Evolutionary conservation across 768 basidiomycete species (phyloP), one percentile per base, ranked within the genome.

Genomic region (Roridomyces roridus): DNA sequence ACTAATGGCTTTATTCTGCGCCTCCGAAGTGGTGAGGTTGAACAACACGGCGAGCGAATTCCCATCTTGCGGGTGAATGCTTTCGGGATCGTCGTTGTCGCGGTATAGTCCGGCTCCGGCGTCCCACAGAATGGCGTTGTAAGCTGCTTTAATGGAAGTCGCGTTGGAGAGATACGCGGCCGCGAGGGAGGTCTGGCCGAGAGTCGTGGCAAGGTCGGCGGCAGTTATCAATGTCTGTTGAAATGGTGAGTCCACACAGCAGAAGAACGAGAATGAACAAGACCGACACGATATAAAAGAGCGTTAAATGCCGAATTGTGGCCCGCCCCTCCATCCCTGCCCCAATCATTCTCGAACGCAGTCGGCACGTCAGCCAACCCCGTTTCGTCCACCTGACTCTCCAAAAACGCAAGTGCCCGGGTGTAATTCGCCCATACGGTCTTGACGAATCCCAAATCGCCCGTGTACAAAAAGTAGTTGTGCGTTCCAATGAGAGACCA

Each of bases 231-330:
- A 64, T 14, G 70, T 64, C 77, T 78, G 29, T n/a, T n/a, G n/a
- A n/a, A n/a, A n/a, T n/a, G n/a, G n/a, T n/a, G n/a, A n/a, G n/a
- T n/a, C n/a, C n/a, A n/a, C n/a, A n/a, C n/a, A n/a, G n/a, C n/a
- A n/a, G n/a, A n/a, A n/a, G n/a, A n/a, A n/a, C n/a, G n/a, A n/a
- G n/a, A n/a, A 6, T 12, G 15, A 24, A 41, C 24, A 24, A 6
- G 23, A 29, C 65, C 34, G 46, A 76, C 80, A 58, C 70, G 68
- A 61, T 80, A 81, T 23, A 78, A 66, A 14, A 81, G 62, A 2
- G 79, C 80, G 51, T 81, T 82, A n/a, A 75, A 77, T 24, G 77
- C 81, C 18, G 78, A 74, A 57, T 80, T 82, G 54, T n/a, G n/a
- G n/a, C n/a, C n/a, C n/a, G n/a, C n/a, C n/a, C n/a, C n/a, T n/a